A percentile compares a stretch with the other conserved stretches of the same genome.
These are phyloP conservation scores for Lodderomyces jiufengensis DNA, from an alignment of 1,139 yeast genomes.

Conservation along the genomic window DNA sequence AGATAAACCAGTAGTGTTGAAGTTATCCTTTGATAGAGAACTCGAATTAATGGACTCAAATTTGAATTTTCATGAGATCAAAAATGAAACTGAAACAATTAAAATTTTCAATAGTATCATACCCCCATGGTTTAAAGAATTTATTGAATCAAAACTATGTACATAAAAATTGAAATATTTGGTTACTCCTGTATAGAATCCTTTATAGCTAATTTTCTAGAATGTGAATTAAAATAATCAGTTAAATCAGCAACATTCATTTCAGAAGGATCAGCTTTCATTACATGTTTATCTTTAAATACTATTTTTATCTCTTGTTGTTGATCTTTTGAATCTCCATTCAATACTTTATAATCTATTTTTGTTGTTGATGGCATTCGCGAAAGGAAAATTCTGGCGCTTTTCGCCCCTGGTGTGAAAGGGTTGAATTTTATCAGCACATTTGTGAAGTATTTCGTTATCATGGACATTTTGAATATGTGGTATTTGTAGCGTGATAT, in stretches of 20 bases:
- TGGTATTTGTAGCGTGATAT: background rate
- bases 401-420: slow-evolving; percentile 66
- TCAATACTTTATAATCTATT: slow-evolving; percentile 53
- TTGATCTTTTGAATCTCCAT: slow-evolving; percentile 34
- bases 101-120: slow-evolving; percentile 14
- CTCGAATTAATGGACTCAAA: slow-evolving; percentile 11
- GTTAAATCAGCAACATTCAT: slow-evolving; percentile 52
- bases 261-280: slow-evolving; percentile 63
- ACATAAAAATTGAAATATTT: slow-evolving; percentile 2
- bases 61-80: slow-evolving; percentile 6
- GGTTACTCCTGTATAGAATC: slow-evolving; percentile 48
- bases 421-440: slow-evolving; percentile 82
- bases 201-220: slow-evolving; percentile 63
- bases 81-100: slow-evolving; percentile 4
- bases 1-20: slow-evolving; percentile 7
- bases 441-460: slow-evolving; percentile 78
- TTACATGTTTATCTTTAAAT: slow-evolving; percentile 73
- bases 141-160: slow-evolving; percentile 9
- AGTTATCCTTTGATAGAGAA: slow-evolving; percentile 9
- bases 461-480: slow-evolving; percentile 41
- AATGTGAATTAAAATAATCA: slow-evolving; percentile 61
- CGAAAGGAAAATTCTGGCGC: slow-evolving; percentile 77
- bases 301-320: slow-evolving; percentile 76
- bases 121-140: slow-evolving; percentile 20
- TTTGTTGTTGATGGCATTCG: slow-evolving; percentile 72